Evolutionary conservation across 2,329 filamentous ascomycete genomes (phyloP).

Genomic region (Sporothrix inflata): DNA sequence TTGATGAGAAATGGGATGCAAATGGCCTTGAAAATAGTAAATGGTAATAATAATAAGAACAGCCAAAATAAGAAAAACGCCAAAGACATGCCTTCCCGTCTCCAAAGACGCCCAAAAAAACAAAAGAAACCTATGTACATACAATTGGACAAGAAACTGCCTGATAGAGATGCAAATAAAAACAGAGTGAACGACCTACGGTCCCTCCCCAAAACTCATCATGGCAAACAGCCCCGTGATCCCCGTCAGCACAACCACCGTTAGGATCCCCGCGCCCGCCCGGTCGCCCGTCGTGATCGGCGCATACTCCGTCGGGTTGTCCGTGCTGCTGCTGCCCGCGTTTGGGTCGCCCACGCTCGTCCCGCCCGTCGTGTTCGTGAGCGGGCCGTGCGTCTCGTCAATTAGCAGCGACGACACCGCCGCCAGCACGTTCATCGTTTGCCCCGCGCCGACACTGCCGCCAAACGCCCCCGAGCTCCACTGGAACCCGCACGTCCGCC

Average conservation of each 20-base stretch:
- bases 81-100: not conserved
- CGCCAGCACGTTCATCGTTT: conserved; percentile 59
- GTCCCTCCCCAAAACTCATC: conserved; percentile 39
- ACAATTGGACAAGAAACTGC: not conserved
- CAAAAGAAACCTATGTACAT: not conserved
- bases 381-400: conserved; percentile 39
- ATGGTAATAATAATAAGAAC: not conserved
- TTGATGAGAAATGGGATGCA: not conserved
- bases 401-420: conserved; percentile 54
- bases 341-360: conserved; percentile 54
- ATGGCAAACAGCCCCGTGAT: conserved; percentile 42
- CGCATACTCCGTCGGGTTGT: conserved; percentile 31
- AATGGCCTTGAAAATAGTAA: not conserved
- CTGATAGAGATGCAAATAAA: not conserved
- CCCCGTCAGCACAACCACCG: conserved; percentile 56
- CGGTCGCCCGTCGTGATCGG: conserved; percentile 63
- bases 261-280: conserved; percentile 69
- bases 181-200: not conserved
- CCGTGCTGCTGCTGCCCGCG: conserved; percentile 46
- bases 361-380: conserved; percentile 52
- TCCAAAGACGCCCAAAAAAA: conserved; percentile 3
- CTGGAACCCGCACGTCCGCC: conserved; percentile 55
- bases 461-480: conserved; percentile 56
- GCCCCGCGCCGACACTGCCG: conserved; percentile 55
- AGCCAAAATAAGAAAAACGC: not conserved